A percentile compares a stretch with the other conserved stretches of the same genome.
Conservation (phyloP, 2,329 filamentous ascomycete genomes). For the Alternaria arbusti region DNA sequence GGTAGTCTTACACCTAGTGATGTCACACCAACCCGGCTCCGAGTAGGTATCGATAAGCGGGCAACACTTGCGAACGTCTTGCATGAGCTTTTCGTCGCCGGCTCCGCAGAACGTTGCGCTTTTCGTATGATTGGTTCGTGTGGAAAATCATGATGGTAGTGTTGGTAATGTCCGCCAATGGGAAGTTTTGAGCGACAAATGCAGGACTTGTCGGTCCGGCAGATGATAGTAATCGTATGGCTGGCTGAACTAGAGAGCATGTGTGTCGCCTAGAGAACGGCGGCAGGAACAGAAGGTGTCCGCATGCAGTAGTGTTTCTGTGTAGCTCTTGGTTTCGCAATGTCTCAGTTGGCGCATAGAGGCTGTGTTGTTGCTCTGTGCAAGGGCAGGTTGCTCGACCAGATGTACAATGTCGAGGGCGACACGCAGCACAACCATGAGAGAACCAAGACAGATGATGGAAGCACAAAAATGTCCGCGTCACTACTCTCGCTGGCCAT, state of each 20-base stretch:
- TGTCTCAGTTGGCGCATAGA: background rate
- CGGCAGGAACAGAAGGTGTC: background rate
- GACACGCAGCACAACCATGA: background rate
- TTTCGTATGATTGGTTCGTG: slow-evolving; percentile 11
- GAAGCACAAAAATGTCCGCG: background rate
- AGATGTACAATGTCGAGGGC: background rate
- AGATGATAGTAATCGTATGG: background rate
- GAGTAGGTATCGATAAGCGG: slow-evolving; percentile 18
- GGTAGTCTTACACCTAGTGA: slow-evolving; percentile 6
- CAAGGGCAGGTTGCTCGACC: background rate
- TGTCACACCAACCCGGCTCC: slow-evolving; percentile 4
- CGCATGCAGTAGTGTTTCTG: slow-evolving; percentile 1
- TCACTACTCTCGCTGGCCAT: background rate
- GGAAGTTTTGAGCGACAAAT: background rate
- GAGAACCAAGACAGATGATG: background rate
- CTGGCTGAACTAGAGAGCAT: background rate
- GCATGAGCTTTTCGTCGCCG: slow-evolving; percentile 1
- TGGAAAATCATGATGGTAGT: background rate
- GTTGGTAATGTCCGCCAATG: slow-evolving; percentile 11
- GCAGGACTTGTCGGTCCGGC: background rate
- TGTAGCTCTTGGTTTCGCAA: background rate
- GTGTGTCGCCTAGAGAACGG: slow-evolving; percentile 1
- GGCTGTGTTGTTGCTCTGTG: background rate
- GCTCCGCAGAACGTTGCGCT: slow-evolving; percentile 2
- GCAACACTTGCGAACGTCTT: slow-evolving; percentile 2